Base-by-base conservation (phyloP, 2,329 filamentous ascomycete genomes). In the Magnaporthiopsis poae region DNA sequence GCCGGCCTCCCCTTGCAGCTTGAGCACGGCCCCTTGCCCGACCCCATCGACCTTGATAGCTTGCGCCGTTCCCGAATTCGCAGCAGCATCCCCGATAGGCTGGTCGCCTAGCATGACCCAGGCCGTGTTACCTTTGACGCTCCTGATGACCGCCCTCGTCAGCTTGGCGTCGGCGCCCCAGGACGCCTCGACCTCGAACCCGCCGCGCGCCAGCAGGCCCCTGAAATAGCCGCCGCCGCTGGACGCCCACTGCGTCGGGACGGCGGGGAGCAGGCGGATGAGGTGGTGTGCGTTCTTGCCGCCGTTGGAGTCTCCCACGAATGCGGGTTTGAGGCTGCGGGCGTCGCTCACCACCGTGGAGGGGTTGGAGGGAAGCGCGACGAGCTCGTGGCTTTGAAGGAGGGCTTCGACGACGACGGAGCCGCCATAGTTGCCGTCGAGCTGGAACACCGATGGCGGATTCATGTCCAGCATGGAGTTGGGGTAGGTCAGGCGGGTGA, bases 341-440 rank as follows among this genome's bases (percentile, higher is more conserved):
- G 35, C 35, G 35, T 36, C 35, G 35, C 35, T 36, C 21, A 15
- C 13, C 18, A 60, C 12, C 25, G 5, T 5, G 15, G 29, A 15
- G 21, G 25, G 13, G 11, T 35, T n/a, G 7, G 46, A 5, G 25
- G 39, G 7, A 7, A n/a, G 25, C 25, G 29, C 29, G 36, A 64
- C 62, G 25, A 52, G 25, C 15, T 52, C 62, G 39, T 64, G 62
- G 39, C 62, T 64, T 25, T 64, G 62, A 21, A 64, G 25, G 25
- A 64, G 25, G 21, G 46, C 46, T 15, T 64, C 62, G 36, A 64
- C 39, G 27, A 64, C 2, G 62, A 39, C 33, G n/a, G 46, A 35
- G 3, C 77, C 77, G 0, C 81, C 81, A 68, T 82, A 80, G 66
- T 83, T 83, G 0, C 80, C 80, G 69, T 83, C 80, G 27, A 81